Percentiles rank a stretch among this genome's conserved stretches.
phyloP scores from a whole-genome alignment of 1,139 yeast genomes.

The Kodamaea arcana region DNA sequence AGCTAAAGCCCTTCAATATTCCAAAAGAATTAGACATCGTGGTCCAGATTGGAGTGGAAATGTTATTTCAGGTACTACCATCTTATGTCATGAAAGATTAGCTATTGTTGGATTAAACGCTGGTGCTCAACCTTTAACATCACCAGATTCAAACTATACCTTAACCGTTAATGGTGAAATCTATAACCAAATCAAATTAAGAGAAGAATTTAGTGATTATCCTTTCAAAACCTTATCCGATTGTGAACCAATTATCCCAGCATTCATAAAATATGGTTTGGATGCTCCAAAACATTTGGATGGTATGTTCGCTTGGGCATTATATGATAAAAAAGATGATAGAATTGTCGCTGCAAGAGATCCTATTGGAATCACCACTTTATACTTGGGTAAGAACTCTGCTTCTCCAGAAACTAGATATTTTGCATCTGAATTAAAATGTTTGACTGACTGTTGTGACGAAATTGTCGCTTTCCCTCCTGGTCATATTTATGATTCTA shows the following conservation, averaged over 20 bases:
- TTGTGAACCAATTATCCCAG: constrained; percentile 96
- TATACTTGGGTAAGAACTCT: constrained; percentile 87
- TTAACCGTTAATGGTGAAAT: constrained; percentile 96
- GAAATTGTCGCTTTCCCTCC: constrained; percentile 93
- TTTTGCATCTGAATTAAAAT: constrained; percentile 93
- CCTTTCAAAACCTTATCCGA: constrained; percentile 83
- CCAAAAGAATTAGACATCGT: constrained; percentile 93
- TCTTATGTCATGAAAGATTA: constrained; percentile 88
- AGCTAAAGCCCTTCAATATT: constrained; percentile 79
- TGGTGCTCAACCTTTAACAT: constrained; percentile 96
- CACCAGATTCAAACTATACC: constrained; percentile 66
- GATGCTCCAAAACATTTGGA: constrained; percentile 92
- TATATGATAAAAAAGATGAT: constrained; percentile 79
- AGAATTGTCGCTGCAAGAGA: constrained; percentile 96
- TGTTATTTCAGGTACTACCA: constrained; percentile 69
- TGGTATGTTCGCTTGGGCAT: constrained; percentile 97
- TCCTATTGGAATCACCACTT: constrained; percentile 94
- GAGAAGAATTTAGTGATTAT: constrained; percentile 71
- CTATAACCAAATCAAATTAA: constrained; percentile 88
- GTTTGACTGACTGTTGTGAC: constrained; percentile 92
- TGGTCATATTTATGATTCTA: constrained; percentile 93
- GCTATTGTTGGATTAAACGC: constrained; percentile 94
- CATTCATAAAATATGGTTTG: constrained; percentile 76
- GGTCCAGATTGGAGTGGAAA: constrained; percentile 99
- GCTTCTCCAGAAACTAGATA: constrained; percentile 69